Evolutionary conservation across 441 rosid genomes (phyloP), one percentile per base, ranked within the genome.

Genomic region (Populus hybrid): DNA sequence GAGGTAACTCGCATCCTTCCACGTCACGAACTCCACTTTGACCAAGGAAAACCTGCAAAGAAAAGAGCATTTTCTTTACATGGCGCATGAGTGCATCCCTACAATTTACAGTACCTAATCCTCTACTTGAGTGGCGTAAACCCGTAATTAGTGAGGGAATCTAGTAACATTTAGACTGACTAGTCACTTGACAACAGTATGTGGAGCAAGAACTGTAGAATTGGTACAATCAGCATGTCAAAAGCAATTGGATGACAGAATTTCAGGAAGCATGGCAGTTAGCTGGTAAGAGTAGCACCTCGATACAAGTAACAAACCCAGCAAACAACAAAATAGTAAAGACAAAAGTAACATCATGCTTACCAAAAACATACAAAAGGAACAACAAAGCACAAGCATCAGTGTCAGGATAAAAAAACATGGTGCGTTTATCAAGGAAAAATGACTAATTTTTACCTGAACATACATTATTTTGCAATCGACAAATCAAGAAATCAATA

Each of bases 1-100:
- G 91, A 78, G 98, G 99, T 76, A 95, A 80, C 84, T 91, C 92
- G 57, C 91, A 89, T 79, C 93, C 96, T 86, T 95, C 98, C 1
- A 90, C 80, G 80, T 95, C 98, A 86, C 80, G 91, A 50, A 88
- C 92, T 79, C 97, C 97, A 36, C 84, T 89, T 69, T 90, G 93
- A 73, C 99, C 98, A 54, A 92, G 97, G 86, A 94, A 92, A n/a
- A 95, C 97, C 98, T 95, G 61, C 61, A 54, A 54, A 18, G 9
- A 54, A 54, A 54, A 54, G 61, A 54, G 8, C n/a, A 54, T 54
- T 30, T 30, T 54, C 61, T 54, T 54, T 54, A 54, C n/a, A 54
- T 54, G n/a, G 61, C 8, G 8, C 61, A 54, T 6, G 9, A 54
- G 61, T 18, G 7, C 0, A 54, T 6, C 9, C 2, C 21, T 16